Conservation (phyloP, 176 grass and related monocot species). For the bread wheat (Triticum aestivum) region DNA sequence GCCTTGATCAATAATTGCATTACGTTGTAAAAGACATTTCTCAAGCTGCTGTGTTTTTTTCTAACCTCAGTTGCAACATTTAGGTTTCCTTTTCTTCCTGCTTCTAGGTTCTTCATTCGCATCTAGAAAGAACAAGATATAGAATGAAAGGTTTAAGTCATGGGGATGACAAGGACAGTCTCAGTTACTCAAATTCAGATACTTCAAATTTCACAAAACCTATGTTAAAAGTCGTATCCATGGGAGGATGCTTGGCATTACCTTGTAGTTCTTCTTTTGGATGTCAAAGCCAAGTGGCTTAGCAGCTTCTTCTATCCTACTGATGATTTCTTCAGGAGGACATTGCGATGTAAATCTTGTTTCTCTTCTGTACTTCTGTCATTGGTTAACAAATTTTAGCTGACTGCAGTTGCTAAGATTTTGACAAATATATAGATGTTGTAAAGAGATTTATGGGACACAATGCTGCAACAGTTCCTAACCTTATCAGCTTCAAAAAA, state of each 20-base stretch:
- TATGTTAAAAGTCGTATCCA: neutral
- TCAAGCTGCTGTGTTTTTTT: slow-evolving; percentile 15
- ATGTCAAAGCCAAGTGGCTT: slow-evolving; percentile 92
- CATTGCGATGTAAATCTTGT: slow-evolving; percentile 79
- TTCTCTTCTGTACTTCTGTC: slow-evolving; percentile 78
- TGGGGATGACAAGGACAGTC: neutral
- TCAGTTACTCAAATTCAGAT: neutral
- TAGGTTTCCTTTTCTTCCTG: slow-evolving; percentile 87
- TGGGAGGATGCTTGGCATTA: slow-evolving; percentile 19
- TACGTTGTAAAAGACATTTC: neutral
- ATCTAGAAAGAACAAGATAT: slow-evolving; percentile 45
- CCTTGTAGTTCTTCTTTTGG: slow-evolving; percentile 93
- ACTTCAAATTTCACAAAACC: neutral
- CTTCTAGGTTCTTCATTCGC: slow-evolving; percentile 72
- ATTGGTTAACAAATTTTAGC: slow-evolving; percentile 12
- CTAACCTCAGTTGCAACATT: slow-evolving; percentile 85
- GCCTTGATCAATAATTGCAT: neutral
- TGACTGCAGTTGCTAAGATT: neutral
- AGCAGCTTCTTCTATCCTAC: slow-evolving; percentile 79
- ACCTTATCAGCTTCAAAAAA: slow-evolving; percentile 88
- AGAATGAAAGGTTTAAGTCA: neutral
- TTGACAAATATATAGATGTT: neutral
- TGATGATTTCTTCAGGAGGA: slow-evolving; percentile 70
- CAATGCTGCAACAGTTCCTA: neutral
- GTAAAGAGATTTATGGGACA: neutral